Evolutionary conservation across 192 early-diverging fungal species (phyloP), one percentile per base, ranked within the genome.

Genomic region (Spizellomyces punctatus): DNA sequence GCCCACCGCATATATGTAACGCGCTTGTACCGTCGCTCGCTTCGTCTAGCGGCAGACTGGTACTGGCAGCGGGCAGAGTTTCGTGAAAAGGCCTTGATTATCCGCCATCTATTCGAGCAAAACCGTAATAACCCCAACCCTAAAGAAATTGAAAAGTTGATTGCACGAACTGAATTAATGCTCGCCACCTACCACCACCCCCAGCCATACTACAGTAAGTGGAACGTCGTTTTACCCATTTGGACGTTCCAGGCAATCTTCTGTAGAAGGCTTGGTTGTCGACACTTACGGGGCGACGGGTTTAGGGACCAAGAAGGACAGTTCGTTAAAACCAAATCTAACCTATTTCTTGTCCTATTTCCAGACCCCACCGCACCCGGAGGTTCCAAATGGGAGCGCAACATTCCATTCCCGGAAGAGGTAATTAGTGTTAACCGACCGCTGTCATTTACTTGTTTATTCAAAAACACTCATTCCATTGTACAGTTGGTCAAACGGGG

Each of bases 11-110:
- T 79, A 55, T 88, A 91, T 74, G 89, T 96, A 49, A 89, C 87
- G 66, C 89, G 90, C 42, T 84, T 98, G 57, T 98, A 95, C 89
- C 88, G 86, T 76, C 85, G 89, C 55, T 90, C 93, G 12, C 90
- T 98, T 55, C 87, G 89, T 75, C 85, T 90, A 43, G 85, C 91
- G 12, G 79, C 86, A 58, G 93, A 96, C 83, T 98, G 96, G 96
- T 92, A 92, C 80, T 92, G 92, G 75, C 88, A 91, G 76, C 88
- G 91, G 58, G 76, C 77, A 49, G 78, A 90, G 55, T 93, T 82
- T 86, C 89, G 96, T 48, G 87, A 91, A 66, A 93, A 93, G 80
- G 86, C 91, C 49, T 66, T 95, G 67, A 85, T 92, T 64, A 93
- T 98, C 78, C 85, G 96, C 45, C 85, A 86, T 41, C 80, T 88